Evolutionary conservation across 306 rosid species (phyloP), one percentile per base, ranked within the genome.

Genomic region (Clitoria ternatea): DNA sequence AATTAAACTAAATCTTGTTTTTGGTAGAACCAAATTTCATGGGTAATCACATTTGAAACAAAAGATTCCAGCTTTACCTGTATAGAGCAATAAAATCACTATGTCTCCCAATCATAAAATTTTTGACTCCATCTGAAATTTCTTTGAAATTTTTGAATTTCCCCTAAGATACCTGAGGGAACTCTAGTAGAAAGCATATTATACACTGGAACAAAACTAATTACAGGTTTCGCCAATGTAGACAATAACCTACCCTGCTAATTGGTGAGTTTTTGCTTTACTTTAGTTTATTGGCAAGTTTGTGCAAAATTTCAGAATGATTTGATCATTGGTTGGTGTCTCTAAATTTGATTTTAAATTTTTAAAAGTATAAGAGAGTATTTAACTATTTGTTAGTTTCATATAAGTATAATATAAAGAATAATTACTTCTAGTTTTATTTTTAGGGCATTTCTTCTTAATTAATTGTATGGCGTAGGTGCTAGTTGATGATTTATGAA

Each of bases 341-440:
- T 19, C 61, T 20, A 9, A 17, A 2, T 55, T 61, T 56, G 33
- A 24, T 33, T 61, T 32, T 8, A 11, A 13, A 29, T 10, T 17
- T 54, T 20, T 65, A 52, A 76, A 14, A 72, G 76, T 49, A 30
- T 48, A 74, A 59, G 11, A 6, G 72, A 9, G 15, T 43, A 22
- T 39, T 1, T 43, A 19, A 36, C 17, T 17, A 14, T 29, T 12
- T 55, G 15, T 29, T 27, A 50, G 69, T 48, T 48, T 33, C 39
- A 66, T 64, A 19, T n/a, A n/a, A n/a, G n/a, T n/a, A 49, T 47
- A 61, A n/a, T 44, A 40, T 35, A 54, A 40, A 27, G 64, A 62
- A 62, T 52, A 57, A 70, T 32, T 53, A n/a, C 70, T 8, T 20
- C 0, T 71, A 57, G 67, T 70, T 22, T 33, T 52, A 2, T 53